Conservation (phyloP, 805 yeast species). For the Saturnispora kantuleensis region DNA sequence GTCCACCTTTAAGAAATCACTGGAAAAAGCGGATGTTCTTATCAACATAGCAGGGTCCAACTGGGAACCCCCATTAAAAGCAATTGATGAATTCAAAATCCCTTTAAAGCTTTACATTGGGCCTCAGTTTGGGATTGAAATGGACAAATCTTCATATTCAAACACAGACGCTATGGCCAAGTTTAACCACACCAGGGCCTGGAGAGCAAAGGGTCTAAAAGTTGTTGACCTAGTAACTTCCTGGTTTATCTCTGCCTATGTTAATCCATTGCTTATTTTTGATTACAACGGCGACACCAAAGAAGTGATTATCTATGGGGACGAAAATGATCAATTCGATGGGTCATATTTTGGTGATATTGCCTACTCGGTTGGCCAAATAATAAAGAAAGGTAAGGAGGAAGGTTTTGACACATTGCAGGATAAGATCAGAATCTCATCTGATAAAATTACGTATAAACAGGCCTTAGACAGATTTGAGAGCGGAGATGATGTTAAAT, state of each 20-base stretch:
- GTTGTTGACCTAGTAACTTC: conserved; percentile 35
- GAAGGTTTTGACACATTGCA: conserved; percentile 29
- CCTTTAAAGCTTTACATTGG: conserved; percentile 45
- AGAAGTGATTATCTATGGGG: conserved; percentile 32
- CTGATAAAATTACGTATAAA: conserved; percentile 31
- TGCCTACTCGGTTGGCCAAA: conserved; percentile 33
- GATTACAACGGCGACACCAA: conserved; percentile 31
- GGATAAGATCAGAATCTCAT: conserved; percentile 33
- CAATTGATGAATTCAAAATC: conserved; percentile 26
- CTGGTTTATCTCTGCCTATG: conserved; percentile 31
- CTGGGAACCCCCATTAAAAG: conserved; percentile 29
- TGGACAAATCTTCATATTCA: conserved; percentile 19
- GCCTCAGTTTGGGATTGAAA: conserved; percentile 49
- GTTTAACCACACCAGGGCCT: conserved; percentile 27
- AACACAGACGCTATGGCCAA: conserved; percentile 21
- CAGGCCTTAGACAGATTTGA: conserved; percentile 34
- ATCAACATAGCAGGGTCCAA: conserved; percentile 33
- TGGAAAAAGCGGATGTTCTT: conserved; percentile 42
- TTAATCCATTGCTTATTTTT: conserved; percentile 27
- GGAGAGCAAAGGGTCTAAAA: conserved; percentile 37
- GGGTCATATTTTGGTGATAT: conserved; percentile 33
- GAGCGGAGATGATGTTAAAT: conserved; percentile 26
- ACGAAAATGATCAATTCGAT: conserved; percentile 28
- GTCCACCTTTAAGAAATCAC: conserved; percentile 27
- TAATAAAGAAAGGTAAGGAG: conserved; percentile 27